phyloP scores from a whole-genome alignment of 768 basidiomycete species.

The Crassisporium funariophilum region DNA sequence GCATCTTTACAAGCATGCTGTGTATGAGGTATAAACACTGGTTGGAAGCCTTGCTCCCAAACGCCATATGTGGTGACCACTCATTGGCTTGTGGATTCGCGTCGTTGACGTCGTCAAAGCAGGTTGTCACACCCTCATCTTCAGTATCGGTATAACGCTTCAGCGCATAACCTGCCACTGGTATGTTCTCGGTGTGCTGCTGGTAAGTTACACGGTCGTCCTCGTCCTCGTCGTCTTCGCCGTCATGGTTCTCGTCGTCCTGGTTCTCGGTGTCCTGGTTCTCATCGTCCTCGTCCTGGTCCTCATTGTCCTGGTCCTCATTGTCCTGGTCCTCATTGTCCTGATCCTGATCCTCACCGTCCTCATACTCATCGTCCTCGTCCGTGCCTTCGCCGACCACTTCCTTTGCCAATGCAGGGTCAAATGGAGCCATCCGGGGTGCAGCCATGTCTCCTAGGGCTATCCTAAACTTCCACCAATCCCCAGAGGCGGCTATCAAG shows the following conservation, averaged over 20 bases:
- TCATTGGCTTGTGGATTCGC: not conserved
- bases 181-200: not conserved
- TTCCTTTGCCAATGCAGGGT: no score
- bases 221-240: not conserved
- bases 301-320: no score
- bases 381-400: no score
- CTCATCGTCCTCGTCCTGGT: no score
- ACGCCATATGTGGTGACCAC: not conserved
- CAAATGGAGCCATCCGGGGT: no score
- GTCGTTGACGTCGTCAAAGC: not conserved
- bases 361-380: no score
- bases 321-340: no score
- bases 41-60: not conserved
- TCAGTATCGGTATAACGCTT: not conserved
- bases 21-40: constrained; percentile 2
- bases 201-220: not conserved
- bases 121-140: not conserved
- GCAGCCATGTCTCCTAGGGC: no score
- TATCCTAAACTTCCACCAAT: not conserved
- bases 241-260: no score
- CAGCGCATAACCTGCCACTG: not conserved
- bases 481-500: not conserved
- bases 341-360: no score
- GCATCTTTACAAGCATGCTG: not conserved
- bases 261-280: no score